Base-by-base conservation (phyloP, 495 filamentous ascomycete genomes). In the Venustampulla echinocandica region DNA sequence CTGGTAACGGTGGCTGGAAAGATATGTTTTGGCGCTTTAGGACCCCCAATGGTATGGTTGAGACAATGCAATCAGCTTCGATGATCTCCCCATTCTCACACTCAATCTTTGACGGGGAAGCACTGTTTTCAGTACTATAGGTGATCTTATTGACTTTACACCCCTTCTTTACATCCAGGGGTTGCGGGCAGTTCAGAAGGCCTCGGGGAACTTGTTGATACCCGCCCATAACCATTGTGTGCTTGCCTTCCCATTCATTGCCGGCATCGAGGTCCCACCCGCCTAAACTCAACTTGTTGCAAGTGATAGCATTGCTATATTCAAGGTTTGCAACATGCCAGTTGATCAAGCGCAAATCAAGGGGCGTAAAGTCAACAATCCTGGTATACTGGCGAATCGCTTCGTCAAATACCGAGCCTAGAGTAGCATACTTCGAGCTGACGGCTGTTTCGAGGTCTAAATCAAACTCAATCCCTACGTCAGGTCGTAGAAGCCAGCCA, bases 291-390 rank as follows among this genome's bases (percentile, higher is more conserved):
- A 97, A 75, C 44, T 84, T 80, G 46, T 82, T 76, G 43, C 93
- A 81, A 58, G 89, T 94, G 4, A 77, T 81, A 0, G 92, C 93
- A 58, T 96, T 97, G 37, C 90, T 90, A 58, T 99, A 99, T 60
- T 99, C 92, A 22, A 97, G 72, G 57, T 99, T 99, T 48, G 93
- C 92, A 61, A 95, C 81, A 65, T 99, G 93, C 92, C 92, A 99
- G 58, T 97, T 99, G 54, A 96, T 73, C 24, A 97, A 70, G 37
- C 92, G 75, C 65, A 94, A 80, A 54, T 96, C 92, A 57, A 85
- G 84, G 0, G 88, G 77, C 0, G 79, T 86, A 21, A 99, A 66
- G 36, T 92, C 81, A 15, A 96, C 73, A 45, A 97, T 74, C 32
- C 74, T 74, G 50, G 84, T 82, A 63, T 95, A 98, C 57, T 97